Evolutionary conservation across 257 asterid genomes (phyloP).

Genomic region (Primulina huaijiensis): DNA sequence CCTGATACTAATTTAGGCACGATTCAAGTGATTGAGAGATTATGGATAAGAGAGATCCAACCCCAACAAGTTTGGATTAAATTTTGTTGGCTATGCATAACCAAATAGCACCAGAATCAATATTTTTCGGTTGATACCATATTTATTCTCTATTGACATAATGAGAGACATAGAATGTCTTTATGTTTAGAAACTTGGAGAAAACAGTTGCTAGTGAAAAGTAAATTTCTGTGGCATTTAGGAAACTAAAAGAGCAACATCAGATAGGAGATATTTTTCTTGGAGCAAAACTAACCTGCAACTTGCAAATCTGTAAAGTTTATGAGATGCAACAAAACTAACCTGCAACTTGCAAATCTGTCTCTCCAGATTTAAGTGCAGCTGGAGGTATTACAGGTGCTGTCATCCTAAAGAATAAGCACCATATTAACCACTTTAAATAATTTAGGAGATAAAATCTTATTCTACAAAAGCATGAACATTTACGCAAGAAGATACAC

Average conservation of each 20-base stretch:
- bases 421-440: not conserved
- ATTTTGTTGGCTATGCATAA: not conserved
- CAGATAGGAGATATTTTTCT: not conserved
- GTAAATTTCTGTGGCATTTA: not conserved
- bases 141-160: not conserved
- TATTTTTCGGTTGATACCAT: not conserved
- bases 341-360: constrained; percentile 69
- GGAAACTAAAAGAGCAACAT: not conserved
- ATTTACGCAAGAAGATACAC: not conserved
- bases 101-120: not conserved
- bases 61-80: not conserved
- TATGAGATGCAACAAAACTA: constrained; percentile 21
- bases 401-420: constrained; percentile 50
- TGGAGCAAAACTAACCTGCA: not conserved
- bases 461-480: not conserved
- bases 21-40: not conserved
- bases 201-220: not conserved
- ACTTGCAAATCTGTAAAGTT: too few species aligned
- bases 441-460: not conserved
- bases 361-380: constrained; percentile 77
- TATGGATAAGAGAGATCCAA: not conserved
- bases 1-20: too few species aligned
- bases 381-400: constrained; percentile 89
- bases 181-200: constrained; percentile 2
- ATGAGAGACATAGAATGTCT: not conserved